Evolutionary conservation across 495 filamentous ascomycete species (phyloP).

Genomic region (Xylaria intraflava): DNA sequence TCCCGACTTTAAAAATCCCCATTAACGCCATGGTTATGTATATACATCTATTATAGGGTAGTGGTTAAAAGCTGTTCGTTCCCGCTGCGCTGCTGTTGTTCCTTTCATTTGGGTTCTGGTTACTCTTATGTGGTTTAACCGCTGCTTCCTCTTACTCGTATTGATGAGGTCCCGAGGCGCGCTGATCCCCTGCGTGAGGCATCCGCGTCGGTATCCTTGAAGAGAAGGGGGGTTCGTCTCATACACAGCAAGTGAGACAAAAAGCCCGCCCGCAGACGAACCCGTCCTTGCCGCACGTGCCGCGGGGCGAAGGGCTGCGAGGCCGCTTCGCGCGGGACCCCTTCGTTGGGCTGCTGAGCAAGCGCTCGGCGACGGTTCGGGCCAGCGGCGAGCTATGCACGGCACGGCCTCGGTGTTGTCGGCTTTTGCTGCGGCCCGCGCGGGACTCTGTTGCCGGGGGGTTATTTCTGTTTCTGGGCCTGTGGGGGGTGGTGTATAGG

Average conservation of each 20-base stretch:
- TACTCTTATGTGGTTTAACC: too few species aligned
- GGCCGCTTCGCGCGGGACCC: background rate
- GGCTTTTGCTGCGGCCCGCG: background rate
- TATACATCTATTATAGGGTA: too few species aligned
- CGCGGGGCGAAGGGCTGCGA: conserved; percentile 31
- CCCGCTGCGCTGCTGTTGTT: too few species aligned
- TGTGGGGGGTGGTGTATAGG: conserved; percentile 8
- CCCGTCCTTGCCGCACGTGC: conserved; percentile 41
- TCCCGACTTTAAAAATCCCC: too few species aligned
- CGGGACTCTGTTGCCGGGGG: conserved; percentile 20
- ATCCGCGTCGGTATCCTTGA: too few species aligned
- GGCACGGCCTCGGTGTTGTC: background rate
- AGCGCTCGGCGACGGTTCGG: conserved; percentile 11
- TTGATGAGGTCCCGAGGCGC: too few species aligned
- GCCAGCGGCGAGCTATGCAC: conserved; percentile 21
- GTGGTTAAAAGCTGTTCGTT: too few species aligned
- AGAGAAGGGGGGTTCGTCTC: background rate
- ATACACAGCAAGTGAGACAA: conserved; percentile 40
- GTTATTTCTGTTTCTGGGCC: background rate
- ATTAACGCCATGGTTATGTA: too few species aligned
- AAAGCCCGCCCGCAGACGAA: conserved; percentile 42
- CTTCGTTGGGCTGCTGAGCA: conserved; percentile 10
- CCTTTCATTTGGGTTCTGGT: too few species aligned
- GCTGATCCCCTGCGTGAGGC: too few species aligned
- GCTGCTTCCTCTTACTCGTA: too few species aligned